phyloP scores from a whole-genome alignment of 176 grass and related monocot species.

The Pontederia crassipes region DNA sequence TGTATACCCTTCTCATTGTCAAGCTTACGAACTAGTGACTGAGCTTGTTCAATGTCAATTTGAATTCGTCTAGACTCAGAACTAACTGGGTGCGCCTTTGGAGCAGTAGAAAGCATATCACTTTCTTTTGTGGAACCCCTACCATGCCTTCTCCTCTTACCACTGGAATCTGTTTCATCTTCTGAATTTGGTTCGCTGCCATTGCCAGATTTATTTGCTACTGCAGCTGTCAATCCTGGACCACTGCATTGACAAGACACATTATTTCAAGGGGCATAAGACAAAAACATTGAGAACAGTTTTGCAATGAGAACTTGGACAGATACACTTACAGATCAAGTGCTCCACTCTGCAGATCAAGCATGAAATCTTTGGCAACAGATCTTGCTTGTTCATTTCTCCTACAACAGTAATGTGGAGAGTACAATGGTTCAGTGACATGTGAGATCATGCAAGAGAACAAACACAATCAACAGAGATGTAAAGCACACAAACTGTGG shows the following conservation, averaged over 20 bases:
- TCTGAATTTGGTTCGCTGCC: slow-evolving; percentile 81
- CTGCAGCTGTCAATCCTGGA: slow-evolving; percentile 44
- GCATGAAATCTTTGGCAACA: slow-evolving; percentile 64
- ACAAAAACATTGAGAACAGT: slow-evolving; percentile 20
- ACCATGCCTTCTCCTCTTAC: slow-evolving; percentile 66
- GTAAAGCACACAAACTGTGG: not conserved
- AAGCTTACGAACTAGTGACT: slow-evolving; percentile 59
- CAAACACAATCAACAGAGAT: not conserved
- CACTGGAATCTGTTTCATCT: slow-evolving; percentile 59
- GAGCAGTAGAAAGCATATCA: slow-evolving; percentile 51
- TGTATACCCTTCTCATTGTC: slow-evolving; percentile 79
- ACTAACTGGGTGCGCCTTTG: slow-evolving; percentile 59
- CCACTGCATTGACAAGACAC: slow-evolving; percentile 32
- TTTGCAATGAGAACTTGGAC: not conserved
- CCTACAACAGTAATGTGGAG: slow-evolving; percentile 21
- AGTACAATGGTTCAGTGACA: not conserved
- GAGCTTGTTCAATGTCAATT: slow-evolving; percentile 67
- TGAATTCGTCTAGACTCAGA: slow-evolving; percentile 62
- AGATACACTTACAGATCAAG: slow-evolving; percentile 72
- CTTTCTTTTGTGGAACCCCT: slow-evolving; percentile 59
- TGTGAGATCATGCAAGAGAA: not conserved
- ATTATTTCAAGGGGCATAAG: slow-evolving; percentile 16
- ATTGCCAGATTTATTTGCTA: slow-evolving; percentile 39
- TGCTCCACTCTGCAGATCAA: slow-evolving; percentile 87
- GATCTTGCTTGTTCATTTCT: slow-evolving; percentile 38